Percentiles rank a stretch among this genome's conserved stretches.
Conservation (phyloP, 78 protist species). For the Polysphondylium violaceum region DNA sequence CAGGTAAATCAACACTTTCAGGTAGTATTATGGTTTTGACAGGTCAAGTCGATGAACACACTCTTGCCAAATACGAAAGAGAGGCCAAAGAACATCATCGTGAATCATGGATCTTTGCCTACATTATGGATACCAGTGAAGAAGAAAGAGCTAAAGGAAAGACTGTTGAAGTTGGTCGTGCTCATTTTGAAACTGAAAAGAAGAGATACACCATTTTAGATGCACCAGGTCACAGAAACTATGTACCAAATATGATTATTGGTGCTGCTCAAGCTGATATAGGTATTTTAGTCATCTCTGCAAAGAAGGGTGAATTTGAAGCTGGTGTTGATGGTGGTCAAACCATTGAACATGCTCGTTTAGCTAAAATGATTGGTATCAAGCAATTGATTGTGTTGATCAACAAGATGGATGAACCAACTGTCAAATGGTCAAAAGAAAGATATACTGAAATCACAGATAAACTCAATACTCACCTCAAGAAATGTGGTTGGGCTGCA, state of each 20-base stretch:
- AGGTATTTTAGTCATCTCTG: conserved; percentile 97
- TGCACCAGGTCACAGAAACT: conserved; percentile 98
- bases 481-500: conserved; percentile 84
- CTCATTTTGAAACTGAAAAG: conserved; percentile 92
- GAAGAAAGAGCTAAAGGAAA: conserved; percentile 96
- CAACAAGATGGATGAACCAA: conserved; percentile 99
- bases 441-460: conserved; percentile 87
- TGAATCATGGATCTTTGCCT: conserved; percentile 96
- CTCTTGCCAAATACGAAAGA: conserved; percentile 95
- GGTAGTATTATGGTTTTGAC: conserved; percentile 93
- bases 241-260: conserved; percentile 98
- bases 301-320: conserved; percentile 98
- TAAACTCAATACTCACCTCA: conserved; percentile 84
- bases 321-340: conserved; percentile 99
- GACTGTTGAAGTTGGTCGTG: conserved; percentile 93
- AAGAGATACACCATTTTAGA: conserved; percentile 96
- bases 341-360: conserved; percentile 98
- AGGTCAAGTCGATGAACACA: conserved; percentile 97
- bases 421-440: conserved; percentile 92
- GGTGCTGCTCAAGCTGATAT: conserved; percentile 99
- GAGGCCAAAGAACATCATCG: conserved; percentile 97
- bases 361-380: conserved; percentile 98
- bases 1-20: conserved; percentile 97
- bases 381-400: conserved; percentile 90
- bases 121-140: conserved; percentile 95